Evolutionary conservation across 2,329 filamentous ascomycete genomes (phyloP), one percentile per base, ranked within the genome.

Genomic region (Aspergillus japonicus): DNA sequence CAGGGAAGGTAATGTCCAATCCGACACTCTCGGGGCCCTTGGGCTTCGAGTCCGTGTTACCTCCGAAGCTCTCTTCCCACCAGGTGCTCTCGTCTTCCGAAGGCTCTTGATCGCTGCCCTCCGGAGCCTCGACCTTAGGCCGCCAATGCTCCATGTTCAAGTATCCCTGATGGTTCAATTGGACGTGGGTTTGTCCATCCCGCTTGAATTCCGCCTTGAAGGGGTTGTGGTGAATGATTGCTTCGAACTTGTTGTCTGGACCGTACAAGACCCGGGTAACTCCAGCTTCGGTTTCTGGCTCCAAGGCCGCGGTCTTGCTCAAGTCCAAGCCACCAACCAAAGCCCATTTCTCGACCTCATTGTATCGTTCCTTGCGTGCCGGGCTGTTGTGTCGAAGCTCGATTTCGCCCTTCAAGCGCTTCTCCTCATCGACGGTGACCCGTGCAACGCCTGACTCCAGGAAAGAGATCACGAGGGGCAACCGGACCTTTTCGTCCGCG

Each of bases 51-150:
- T 99, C 95, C 0, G 93, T 98, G 74, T 95, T 96, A 62, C 94
- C 93, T 64, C 94, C 94, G 75, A 99, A 99, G 0, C 85, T 86
- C 80, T 99, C 95, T 6, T 99, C 95, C 95, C 95, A 99, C 92
- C 92, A 97, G 3, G 93, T 97, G 77, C 88, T 90, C 73, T 97
- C 90, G 65, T 81, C 82, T 11, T 78, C 69, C 39, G 74, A 71
- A 39, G 74, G 63, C 26, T 80, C 74, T 54, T 80, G 70, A 53
- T 81, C 78, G 64, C 76, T 80, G 58, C 80, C 83, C 58, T 87
- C 85, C 44, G 79, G 77, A 29, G 77, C 81, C 57, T 96, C 93
- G 16, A 92, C 78, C 83, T 96, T 96, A 48, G 89, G 84, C 62
- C 95, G 84, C 95, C 95, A 99, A 73, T 99, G 95, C 75, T 99